Evolutionary conservation across 2,329 filamentous ascomycete species (phyloP), one percentile per base, ranked within the genome.

Genomic region (Magnaporthales sp.): DNA sequence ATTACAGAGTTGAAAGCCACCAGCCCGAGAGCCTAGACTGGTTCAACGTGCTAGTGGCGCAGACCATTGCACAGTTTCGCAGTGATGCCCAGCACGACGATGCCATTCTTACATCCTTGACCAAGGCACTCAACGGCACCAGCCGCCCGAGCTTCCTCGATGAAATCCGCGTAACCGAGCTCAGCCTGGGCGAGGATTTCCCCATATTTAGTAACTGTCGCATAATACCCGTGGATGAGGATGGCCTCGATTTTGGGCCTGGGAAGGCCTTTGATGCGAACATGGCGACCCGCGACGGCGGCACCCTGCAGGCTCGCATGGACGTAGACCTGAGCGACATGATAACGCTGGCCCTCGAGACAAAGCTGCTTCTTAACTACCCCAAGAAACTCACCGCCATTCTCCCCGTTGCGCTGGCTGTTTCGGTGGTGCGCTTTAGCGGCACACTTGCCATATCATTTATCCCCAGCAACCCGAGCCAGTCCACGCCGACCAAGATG

Each of bases 131-230:
- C 67, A 99, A 99, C 73, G 90, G 93, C n/a, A 84, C 86, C 11
- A 88, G 88, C 61, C 90, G 95, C 66, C 95, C 95, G 0, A 91
- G 93, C 70, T 99, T 96, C 76, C 83, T 99, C 32, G 94, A 96
- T 75, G 91, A 95, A 74, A 98, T 99, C 69, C 89, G 89, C 29
- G 91, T 99, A 66, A 97, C 93, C 2, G 94, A 99, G 78, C 88
- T 99, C 68, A 96, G 90, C 64, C 82, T 99, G 4, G 95, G 95
- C 31, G 95, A 99, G 73, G 95, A 99, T 73, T 99, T 98, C 70
- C 95, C 95, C 30, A 99, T 99, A 66, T 96, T 99, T 77, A 97
- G 93, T 80, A 99, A 99, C 77, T 98, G 95, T 74, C 88, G 95
- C 68, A 91, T 99, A 66, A 97, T 97, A 68, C 92, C 93, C 2